Conservation (phyloP, 2,329 filamentous ascomycete species). For the Monilinia fructigena region DNA sequence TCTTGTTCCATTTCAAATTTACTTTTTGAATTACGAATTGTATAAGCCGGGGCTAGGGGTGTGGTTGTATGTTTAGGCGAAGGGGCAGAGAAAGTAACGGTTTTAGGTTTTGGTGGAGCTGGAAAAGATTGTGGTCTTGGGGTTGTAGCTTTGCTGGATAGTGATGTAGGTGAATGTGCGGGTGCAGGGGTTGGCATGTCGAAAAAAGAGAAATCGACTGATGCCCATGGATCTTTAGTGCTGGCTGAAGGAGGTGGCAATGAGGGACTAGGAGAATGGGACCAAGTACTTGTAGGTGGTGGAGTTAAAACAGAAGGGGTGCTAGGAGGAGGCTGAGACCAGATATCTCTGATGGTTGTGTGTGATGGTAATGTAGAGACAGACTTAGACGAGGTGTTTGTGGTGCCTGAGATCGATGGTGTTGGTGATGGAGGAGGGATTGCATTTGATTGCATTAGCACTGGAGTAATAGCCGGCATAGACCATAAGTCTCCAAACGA, state of each 20-base stretch:
- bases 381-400: background rate
- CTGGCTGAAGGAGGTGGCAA: constrained; percentile 8
- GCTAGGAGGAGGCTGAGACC: constrained; percentile 6
- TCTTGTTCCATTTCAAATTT: constrained; percentile 39
- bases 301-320: background rate
- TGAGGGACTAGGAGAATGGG: background rate
- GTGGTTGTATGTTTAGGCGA: constrained; percentile 2
- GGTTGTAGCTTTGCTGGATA: constrained; percentile 9
- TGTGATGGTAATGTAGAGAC: constrained; percentile 1
- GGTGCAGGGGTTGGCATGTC: constrained; percentile 28
- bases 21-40: constrained; percentile 28
- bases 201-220: constrained; percentile 43
- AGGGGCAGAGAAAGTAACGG: constrained; percentile 15
- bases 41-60: constrained; percentile 21
- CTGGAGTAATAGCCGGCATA: background rate
- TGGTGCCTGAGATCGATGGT: background rate
- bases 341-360: constrained; percentile 1
- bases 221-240: constrained; percentile 39
- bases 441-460: constrained; percentile 1
- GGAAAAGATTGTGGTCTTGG: constrained; percentile 16
- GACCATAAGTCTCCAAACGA: constrained; percentile 7
- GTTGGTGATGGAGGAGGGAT: background rate
- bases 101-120: constrained; percentile 19
- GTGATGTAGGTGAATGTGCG: background rate
- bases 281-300: background rate